A percentile compares a stretch with the other conserved stretches of the same genome.
phyloP scores from a whole-genome alignment of 306 rosid genomes.

The Oxytropis ochrocephala region DNA sequence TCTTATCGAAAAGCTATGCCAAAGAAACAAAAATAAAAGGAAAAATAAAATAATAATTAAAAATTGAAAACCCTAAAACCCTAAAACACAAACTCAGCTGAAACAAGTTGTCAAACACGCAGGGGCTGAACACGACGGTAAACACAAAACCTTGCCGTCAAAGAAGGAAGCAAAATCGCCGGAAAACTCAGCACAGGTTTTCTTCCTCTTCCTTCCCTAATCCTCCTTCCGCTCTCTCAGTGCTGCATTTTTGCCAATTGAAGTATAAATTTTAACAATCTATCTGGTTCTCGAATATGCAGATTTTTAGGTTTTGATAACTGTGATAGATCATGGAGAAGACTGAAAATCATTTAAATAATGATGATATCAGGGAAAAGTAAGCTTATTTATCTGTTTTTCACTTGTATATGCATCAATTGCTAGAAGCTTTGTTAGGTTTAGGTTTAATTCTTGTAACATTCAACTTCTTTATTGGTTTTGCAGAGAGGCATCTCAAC shows the following conservation, averaged over 20 bases:
- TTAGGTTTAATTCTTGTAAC: background rate
- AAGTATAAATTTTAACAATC: background rate
- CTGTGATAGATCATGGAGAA: slow-evolving; percentile 17
- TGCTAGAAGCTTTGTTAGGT: background rate
- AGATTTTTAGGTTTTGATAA: background rate
- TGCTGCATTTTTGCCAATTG: background rate
- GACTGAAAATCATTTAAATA: background rate
- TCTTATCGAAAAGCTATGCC: too few species aligned
- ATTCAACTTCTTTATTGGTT: background rate
- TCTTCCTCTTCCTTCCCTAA: too few species aligned
- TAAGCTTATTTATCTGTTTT: slow-evolving; percentile 9
- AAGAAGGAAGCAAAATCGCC: too few species aligned
- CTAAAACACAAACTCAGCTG: too few species aligned
- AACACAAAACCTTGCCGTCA: too few species aligned
- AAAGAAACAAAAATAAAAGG: too few species aligned
- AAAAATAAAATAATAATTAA: too few species aligned
- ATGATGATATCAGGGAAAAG: background rate
- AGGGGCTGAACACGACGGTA: too few species aligned
- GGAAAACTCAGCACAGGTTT: too few species aligned
- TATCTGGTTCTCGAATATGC: background rate
- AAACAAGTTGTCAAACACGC: too few species aligned
- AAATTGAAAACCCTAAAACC: too few species aligned
- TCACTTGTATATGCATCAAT: background rate
- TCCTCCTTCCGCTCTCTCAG: too few species aligned
- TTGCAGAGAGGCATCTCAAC: slow-evolving; percentile 57